Evolutionary conservation across 176 grass and related monocot species (phyloP).

Genomic region (Typha latifolia): DNA sequence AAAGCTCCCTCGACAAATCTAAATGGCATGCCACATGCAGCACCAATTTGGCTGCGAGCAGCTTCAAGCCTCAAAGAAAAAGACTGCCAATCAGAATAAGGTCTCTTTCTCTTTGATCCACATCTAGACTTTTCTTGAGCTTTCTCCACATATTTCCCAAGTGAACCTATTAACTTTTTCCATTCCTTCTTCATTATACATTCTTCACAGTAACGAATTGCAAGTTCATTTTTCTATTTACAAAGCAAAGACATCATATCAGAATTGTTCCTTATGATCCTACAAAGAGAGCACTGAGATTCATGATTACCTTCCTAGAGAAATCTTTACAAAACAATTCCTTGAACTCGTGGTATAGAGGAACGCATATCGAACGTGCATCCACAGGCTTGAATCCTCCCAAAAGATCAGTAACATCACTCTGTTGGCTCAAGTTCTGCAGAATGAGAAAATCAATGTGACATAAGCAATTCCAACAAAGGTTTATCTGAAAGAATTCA

Average conservation of each 20-base stretch:
- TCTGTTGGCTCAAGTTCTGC: constrained; percentile 97
- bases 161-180: constrained; percentile 46
- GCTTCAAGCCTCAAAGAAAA: constrained; percentile 44
- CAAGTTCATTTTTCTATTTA: constrained; percentile 51
- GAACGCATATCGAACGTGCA: constrained; percentile 66
- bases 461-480: constrained; percentile 14
- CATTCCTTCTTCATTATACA: constrained; percentile 56
- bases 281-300: background rate
- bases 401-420: constrained; percentile 92
- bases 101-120: constrained; percentile 77
- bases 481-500: background rate
- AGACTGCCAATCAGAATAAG: constrained; percentile 46
- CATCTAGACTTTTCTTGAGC: constrained; percentile 22
- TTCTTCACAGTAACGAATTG: constrained; percentile 30
- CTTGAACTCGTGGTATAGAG: constrained; percentile 84
- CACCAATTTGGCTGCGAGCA: constrained; percentile 44
- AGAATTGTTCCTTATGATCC: background rate
- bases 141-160: constrained; percentile 22
- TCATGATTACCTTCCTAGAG: constrained; percentile 45
- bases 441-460: constrained; percentile 15
- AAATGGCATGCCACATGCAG: constrained; percentile 55
- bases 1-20: constrained; percentile 90
- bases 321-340: constrained; percentile 56
- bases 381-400: constrained; percentile 90
- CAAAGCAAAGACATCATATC: constrained; percentile 12